Base-by-base conservation (phyloP, 1,284 basidiomycete species). In the Mycena citricolor region DNA sequence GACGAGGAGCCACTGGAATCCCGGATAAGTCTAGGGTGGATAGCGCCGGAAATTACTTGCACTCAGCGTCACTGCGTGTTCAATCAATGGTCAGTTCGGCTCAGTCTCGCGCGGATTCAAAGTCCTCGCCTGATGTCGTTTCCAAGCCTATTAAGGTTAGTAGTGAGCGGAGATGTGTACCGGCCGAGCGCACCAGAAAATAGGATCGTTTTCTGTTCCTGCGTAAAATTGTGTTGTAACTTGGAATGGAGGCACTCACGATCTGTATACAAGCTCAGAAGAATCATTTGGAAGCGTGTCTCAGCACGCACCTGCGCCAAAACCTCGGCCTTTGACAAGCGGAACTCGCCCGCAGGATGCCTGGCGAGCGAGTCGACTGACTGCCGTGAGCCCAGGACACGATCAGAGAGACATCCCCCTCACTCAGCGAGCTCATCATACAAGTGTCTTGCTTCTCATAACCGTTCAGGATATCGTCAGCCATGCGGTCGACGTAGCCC, bases 401-500 rank as follows among this genome's bases (percentile, higher is more conserved):
- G 17, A 39, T 42, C 43, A 49, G 17, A 4, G 4, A 19, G n/a
- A 22, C 11, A 14, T 26, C n/a, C 16, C 13, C 67, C 70, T 4
- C 24, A 73, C 71, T 61, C 46, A 73, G 47, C 17, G 65, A 51
- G 2, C 65, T 66, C 21, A 73, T 64, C 47, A 72, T 59, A 11
- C 65, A 67, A 16, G 55, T 64, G n/a, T 65, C 64, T 16, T 63
- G 55, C 57, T 8, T 50, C 61, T 57, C 7, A 57, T 61, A 41
- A 32, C 59, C 61, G 20, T 57, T 52, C 7, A 74, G 57, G 14
- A 74, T 51, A 3, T 50, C 59, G 10, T 57, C 50, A 6, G 69
- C 61, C 19, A 73, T 64, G 14, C 63, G 59, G 8, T 53, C 57
- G 58, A 69, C 66, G 19, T 46, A 54, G 6, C 49, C 28, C n/a